Evolutionary conservation across 768 basidiomycete species (phyloP), one percentile per base, ranked within the genome.

Genomic region (Podaxis sp.): DNA sequence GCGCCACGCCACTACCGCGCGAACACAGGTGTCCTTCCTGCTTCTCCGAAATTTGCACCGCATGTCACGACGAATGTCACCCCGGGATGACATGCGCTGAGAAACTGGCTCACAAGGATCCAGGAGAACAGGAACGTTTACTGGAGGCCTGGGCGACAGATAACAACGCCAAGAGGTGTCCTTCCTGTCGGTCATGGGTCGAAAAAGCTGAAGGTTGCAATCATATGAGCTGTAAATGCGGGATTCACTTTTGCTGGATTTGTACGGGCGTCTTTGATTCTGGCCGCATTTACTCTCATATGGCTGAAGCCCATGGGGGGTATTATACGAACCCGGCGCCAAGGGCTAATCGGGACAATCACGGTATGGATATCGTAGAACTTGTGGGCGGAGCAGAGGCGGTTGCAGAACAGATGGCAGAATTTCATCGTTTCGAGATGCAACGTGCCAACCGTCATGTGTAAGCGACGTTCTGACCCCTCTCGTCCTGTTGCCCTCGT

Each of bases 121-220:
- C 75, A 12, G 76, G 71, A 1, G 78, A 76, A 49, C 79, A 82
- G 60, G 80, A 84, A 46, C 73, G 74, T 22, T 67, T 79, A 38
- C 79, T 76, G 59, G 75, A 77, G 22, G 69, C 71, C 51, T 81
- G 82, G 76, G 79, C 80, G 0, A 52, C 56, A 13, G 61, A 52
- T 15, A 69, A 73, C 19, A 77, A 79, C 6, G 78, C 76, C 39
- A 82, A 82, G 70, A 73, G 73, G 52, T 87, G 85, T 61, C 83
- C 84, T 1, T 60, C 67, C 15, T 87, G 84, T 65, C 66, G 66
- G 0, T 72, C 79, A 6, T 75, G 73, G 68, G 80, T 85, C 44
- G 75, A 83, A 68, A 86, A 84, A 69, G 76, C 65, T 4, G 80
- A 74, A 26, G 85, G 84, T 0, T 87, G 85, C 71, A 84, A 86